Conservation (phyloP, 2,329 filamentous ascomycete species). For the Neofusicoccum kwambonambiense region DNA sequence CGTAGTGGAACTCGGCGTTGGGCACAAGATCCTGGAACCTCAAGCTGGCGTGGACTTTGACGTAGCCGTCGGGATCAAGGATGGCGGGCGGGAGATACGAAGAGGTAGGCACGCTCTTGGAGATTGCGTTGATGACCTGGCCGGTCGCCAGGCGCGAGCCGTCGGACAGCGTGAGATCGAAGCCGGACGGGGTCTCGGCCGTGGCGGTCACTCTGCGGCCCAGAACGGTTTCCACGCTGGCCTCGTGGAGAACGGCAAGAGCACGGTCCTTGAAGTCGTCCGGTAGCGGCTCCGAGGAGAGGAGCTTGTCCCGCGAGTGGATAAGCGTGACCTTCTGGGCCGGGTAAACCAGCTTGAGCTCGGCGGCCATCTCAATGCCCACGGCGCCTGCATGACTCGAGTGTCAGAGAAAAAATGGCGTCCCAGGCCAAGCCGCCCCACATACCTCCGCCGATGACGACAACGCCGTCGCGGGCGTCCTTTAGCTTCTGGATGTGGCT, state of each 20-base stretch:
- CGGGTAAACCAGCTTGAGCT: constrained; percentile 69
- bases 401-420: not conserved
- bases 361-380: constrained; percentile 78
- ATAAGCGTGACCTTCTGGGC: constrained; percentile 65
- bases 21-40: constrained; percentile 25
- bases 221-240: constrained; percentile 65
- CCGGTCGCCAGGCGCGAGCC: constrained; percentile 55
- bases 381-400: constrained; percentile 60
- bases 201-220: constrained; percentile 54
- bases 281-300: constrained; percentile 72
- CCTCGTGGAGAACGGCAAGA: constrained; percentile 58
- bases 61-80: constrained; percentile 63
- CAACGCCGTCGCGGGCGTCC: constrained; percentile 40
- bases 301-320: constrained; percentile 67
- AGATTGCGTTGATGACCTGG: constrained; percentile 68
- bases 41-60: constrained; percentile 55
- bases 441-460: constrained; percentile 69
- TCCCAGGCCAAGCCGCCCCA: not conserved
- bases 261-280: constrained; percentile 66
- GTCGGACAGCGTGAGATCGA: constrained; percentile 41
- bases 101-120: constrained; percentile 61
- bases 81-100: constrained; percentile 59
- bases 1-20: constrained; percentile 62
- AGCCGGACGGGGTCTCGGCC: constrained; percentile 24
- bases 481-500: constrained; percentile 51